Percentiles rank a stretch among this genome's conserved stretches.
Conservation (phyloP, 2,329 filamentous ascomycete species). For the Metarhizium robertsii region DNA sequence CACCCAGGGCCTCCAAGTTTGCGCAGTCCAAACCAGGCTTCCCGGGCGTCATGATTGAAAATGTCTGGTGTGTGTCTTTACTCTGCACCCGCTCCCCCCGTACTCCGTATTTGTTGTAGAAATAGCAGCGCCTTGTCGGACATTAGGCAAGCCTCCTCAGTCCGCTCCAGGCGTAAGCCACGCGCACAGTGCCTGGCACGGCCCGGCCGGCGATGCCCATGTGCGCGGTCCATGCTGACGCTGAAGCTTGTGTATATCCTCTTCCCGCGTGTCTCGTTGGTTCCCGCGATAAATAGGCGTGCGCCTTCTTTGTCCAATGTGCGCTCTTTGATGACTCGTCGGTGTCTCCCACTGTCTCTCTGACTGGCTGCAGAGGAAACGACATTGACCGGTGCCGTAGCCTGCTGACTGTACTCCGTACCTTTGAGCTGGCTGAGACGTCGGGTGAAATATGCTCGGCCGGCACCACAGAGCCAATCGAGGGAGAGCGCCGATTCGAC, state of each 20-base stretch:
- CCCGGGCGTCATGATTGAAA: too few species aligned
- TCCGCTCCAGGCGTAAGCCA: background rate
- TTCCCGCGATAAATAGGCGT: background rate
- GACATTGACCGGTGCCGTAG: background rate
- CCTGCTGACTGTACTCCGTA: background rate
- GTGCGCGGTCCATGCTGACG: background rate
- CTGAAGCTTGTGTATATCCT: background rate
- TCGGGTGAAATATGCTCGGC: background rate
- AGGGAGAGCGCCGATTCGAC: too few species aligned
- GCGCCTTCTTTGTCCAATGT: background rate
- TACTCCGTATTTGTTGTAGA: too few species aligned
- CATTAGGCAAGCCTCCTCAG: too few species aligned
- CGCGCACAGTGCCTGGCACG: background rate
- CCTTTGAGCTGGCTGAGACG: background rate
- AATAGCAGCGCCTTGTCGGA: too few species aligned
- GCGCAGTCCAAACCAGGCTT: too few species aligned
- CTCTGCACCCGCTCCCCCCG: too few species aligned
- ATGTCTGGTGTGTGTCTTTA: too few species aligned
- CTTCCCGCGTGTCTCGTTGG: background rate
- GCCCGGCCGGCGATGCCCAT: background rate
- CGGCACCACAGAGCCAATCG: background rate
- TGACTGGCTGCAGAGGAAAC: background rate
- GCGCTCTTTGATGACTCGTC: background rate
- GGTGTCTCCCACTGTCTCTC: background rate
- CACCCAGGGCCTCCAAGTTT: too few species aligned